These are phyloP conservation scores for Trametes meyenii DNA, from an alignment of 768 basidiomycete species.

Conservation along the genomic window DNA sequence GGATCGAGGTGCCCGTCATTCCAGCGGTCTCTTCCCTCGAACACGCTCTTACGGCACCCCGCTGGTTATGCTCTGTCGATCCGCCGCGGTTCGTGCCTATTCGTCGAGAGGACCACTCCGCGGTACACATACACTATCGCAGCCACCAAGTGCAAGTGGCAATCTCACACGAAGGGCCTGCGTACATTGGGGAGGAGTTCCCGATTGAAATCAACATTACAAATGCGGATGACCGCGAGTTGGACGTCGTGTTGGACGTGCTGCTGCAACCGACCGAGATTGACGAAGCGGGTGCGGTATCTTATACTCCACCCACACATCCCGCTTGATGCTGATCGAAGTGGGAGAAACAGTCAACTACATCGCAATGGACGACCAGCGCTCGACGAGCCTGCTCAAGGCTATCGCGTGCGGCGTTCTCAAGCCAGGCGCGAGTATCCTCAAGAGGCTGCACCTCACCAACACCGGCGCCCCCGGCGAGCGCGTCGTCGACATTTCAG, in stretches of 20 bases:
- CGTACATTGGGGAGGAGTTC: slow-evolving; percentile 81
- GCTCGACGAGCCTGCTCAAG: slow-evolving; percentile 75
- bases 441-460: slow-evolving; percentile 66
- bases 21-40: slow-evolving; percentile 43
- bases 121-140: slow-evolving; percentile 60
- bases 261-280: slow-evolving; percentile 80
- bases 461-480: slow-evolving; percentile 68
- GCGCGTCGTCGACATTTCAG: slow-evolving; percentile 78
- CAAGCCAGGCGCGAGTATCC: slow-evolving; percentile 53
- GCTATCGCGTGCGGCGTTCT: slow-evolving; percentile 69
- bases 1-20: slow-evolving; percentile 57
- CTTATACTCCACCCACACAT: background rate
- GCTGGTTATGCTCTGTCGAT: slow-evolving; percentile 62
- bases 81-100: slow-evolving; percentile 59
- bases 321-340: background rate
- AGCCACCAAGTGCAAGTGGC: slow-evolving; percentile 59
- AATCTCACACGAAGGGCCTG: slow-evolving; percentile 64
- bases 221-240: slow-evolving; percentile 69
- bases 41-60: slow-evolving; percentile 29
- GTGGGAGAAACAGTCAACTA: slow-evolving; percentile 48
- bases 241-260: slow-evolving; percentile 73
- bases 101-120: slow-evolving; percentile 47
- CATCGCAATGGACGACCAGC: slow-evolving; percentile 62
- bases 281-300: slow-evolving; percentile 64
- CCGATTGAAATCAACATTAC: slow-evolving; percentile 70